phyloP scores from a whole-genome alignment of 192 early-diverging fungal genomes.

The Dimargaris verticillata region DNA sequence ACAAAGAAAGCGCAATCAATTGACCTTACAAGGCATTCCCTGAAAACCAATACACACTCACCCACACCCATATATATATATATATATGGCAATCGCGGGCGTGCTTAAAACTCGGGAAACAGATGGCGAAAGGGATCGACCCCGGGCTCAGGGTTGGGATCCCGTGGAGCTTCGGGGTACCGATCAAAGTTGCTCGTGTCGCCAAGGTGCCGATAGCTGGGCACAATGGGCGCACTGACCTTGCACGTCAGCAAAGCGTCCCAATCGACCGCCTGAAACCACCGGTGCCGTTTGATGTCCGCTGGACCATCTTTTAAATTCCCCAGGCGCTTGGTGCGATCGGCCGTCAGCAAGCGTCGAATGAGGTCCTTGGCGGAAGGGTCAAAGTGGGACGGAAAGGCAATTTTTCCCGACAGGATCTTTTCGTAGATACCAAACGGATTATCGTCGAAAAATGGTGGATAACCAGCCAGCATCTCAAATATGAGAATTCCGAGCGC shows the following conservation, averaged over 20 bases:
- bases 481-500: slow-evolving; percentile 93
- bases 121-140: slow-evolving; percentile 68
- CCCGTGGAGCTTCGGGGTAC: slow-evolving; percentile 71
- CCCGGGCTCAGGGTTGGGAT: slow-evolving; percentile 31
- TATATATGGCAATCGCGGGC: no score
- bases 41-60: no score
- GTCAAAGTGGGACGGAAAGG: slow-evolving; percentile 80
- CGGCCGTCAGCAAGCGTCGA: slow-evolving; percentile 76
- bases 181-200: slow-evolving; percentile 97
- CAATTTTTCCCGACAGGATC: slow-evolving; percentile 78
- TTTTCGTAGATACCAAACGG: slow-evolving; percentile 98
- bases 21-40: no score
- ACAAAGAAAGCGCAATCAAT: no score
- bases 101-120: slow-evolving; percentile 55
- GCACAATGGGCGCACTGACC: slow-evolving; percentile 79
- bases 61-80: no score
- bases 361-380: slow-evolving; percentile 75
- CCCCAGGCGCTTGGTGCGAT: slow-evolving; percentile 82
- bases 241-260: slow-evolving; percentile 56
- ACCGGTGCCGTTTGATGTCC: slow-evolving; percentile 86
- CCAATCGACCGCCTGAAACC: slow-evolving; percentile 93
- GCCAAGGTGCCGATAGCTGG: slow-evolving; percentile 69
- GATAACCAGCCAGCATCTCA: slow-evolving; percentile 95
- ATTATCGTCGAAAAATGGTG: slow-evolving; percentile 96
- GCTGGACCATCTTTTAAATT: slow-evolving; percentile 82